These are phyloP conservation scores for Diplosphaera chodatii DNA, from an alignment of 139 green algal genomes.

Conservation along the genomic window DNA sequence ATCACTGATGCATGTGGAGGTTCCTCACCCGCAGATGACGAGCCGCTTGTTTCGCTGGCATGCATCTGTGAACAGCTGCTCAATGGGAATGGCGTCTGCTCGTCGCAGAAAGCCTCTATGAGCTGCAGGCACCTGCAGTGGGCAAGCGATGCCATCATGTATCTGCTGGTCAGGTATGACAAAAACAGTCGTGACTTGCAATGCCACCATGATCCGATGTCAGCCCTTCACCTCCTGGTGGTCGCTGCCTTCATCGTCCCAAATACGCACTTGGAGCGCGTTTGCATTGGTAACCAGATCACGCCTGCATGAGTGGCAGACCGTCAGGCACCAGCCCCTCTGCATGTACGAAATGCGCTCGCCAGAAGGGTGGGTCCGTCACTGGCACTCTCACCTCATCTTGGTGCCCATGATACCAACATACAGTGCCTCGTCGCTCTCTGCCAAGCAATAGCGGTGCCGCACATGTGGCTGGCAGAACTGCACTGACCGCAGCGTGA, in stretches of 20 bases:
- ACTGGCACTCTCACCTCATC: not conserved
- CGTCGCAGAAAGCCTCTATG: slow-evolving; percentile 60
- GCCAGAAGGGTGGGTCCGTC: too few relatives aligned
- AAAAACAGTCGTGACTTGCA: too few relatives aligned
- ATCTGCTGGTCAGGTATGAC: too few relatives aligned
- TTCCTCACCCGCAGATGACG: slow-evolving; percentile 33
- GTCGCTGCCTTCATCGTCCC: slow-evolving; percentile 24
- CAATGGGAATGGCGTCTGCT: slow-evolving; percentile 34
- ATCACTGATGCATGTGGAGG: too few relatives aligned
- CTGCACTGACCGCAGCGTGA: slow-evolving; percentile 44
- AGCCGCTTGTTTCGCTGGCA: slow-evolving; percentile 30
- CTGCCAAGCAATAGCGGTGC: slow-evolving; percentile 57
- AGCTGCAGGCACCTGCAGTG: slow-evolving; percentile 23
- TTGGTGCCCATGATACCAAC: slow-evolving; percentile 73
- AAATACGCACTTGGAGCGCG: slow-evolving; percentile 39
- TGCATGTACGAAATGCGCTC: too few relatives aligned
- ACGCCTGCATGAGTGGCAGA: too few relatives aligned
- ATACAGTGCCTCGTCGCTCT: slow-evolving; percentile 35
- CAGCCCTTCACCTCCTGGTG: not conserved
- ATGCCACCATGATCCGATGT: too few relatives aligned
- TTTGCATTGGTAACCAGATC: slow-evolving; percentile 47
- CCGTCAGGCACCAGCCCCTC: too few relatives aligned
- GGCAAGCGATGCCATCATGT: slow-evolving; percentile 2
- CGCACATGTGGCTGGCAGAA: slow-evolving; percentile 21
- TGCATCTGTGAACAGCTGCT: slow-evolving; percentile 50